A percentile compares a stretch with the other conserved stretches of the same genome.
Conservation (phyloP, 257 asterid genomes). For the Datura wrightii region DNA sequence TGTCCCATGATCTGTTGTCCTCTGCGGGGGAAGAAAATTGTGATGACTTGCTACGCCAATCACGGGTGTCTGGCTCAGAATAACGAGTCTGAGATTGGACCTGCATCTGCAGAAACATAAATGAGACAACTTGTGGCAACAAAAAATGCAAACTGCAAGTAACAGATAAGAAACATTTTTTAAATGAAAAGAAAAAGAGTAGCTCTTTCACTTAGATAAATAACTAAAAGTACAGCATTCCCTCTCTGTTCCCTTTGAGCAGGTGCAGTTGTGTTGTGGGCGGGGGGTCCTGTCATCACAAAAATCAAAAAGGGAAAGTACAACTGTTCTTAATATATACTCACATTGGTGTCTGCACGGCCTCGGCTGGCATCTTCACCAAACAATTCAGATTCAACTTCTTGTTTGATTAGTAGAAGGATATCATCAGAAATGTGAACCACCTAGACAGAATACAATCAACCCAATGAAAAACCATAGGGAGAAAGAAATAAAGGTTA, state of each 20-base stretch:
- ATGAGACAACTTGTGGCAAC: not conserved
- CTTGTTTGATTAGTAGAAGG: constrained; percentile 73
- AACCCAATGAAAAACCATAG: constrained; percentile 23
- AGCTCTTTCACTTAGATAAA: not conserved
- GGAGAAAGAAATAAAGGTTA: not conserved
- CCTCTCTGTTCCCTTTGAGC: not conserved
- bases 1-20: constrained; percentile 53
- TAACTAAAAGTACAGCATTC: not conserved
- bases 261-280: not conserved
- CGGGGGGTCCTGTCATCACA: not conserved
- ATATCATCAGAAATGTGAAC: constrained; percentile 64
- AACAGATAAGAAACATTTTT: constrained; percentile 11
- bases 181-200: not conserved
- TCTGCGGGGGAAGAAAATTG: constrained; percentile 50
- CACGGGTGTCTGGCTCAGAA: constrained; percentile 67
- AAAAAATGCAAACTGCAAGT: not conserved
- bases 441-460: constrained; percentile 52
- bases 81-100: constrained; percentile 57
- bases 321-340: constrained; percentile 31
- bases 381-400: constrained; percentile 79
- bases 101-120: constrained; percentile 37
- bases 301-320: not conserved
- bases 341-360: constrained; percentile 72
- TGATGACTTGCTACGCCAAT: constrained; percentile 60
- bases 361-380: constrained; percentile 75